Percentiles rank a stretch among this genome's conserved stretches.
These are phyloP conservation scores for Tilletia walkeri DNA, from an alignment of 1,284 basidiomycete species.

Conservation along the genomic window DNA sequence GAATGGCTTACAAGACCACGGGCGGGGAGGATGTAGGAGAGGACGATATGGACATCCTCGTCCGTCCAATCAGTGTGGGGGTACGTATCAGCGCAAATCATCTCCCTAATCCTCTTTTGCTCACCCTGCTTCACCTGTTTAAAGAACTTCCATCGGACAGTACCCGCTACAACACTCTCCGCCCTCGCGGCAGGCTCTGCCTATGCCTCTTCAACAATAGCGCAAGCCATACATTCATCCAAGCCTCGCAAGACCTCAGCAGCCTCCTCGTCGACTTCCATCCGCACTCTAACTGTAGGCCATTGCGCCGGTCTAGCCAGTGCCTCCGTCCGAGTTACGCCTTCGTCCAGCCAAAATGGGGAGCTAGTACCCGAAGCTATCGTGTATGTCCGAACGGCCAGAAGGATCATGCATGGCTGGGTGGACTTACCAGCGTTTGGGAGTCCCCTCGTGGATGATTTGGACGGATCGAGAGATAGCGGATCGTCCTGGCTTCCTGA, in stretches of 20 bases:
- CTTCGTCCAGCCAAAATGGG: not conserved
- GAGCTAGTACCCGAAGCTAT: conserved; percentile 27
- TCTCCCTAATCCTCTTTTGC: too few species aligned
- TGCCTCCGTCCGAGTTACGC: conserved; percentile 31
- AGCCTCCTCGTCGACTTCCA: not conserved
- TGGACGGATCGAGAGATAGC: not conserved
- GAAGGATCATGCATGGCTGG: conserved; percentile 42
- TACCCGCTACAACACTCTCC: conserved; percentile 48
- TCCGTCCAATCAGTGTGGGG: conserved; percentile 36
- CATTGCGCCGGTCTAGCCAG: conserved; percentile 49
- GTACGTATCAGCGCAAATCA: not conserved
- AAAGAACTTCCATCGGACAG: conserved; percentile 45
- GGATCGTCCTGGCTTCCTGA: not conserved
- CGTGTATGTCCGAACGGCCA: conserved; percentile 43
- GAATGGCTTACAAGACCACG: conserved; percentile 35
- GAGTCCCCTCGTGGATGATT: not conserved
- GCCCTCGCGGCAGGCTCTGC: conserved; percentile 38
- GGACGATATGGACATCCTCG: conserved; percentile 37
- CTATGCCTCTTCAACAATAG: conserved; percentile 32
- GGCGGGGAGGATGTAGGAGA: conserved; percentile 26
- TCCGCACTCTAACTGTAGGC: conserved; percentile 41
- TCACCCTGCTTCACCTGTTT: too few species aligned
- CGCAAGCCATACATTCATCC: conserved; percentile 22
- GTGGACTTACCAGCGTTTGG: conserved; percentile 9
- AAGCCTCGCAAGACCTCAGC: not conserved